phyloP scores from a whole-genome alignment of 768 basidiomycete genomes.

The Filobasidium wieringae region DNA sequence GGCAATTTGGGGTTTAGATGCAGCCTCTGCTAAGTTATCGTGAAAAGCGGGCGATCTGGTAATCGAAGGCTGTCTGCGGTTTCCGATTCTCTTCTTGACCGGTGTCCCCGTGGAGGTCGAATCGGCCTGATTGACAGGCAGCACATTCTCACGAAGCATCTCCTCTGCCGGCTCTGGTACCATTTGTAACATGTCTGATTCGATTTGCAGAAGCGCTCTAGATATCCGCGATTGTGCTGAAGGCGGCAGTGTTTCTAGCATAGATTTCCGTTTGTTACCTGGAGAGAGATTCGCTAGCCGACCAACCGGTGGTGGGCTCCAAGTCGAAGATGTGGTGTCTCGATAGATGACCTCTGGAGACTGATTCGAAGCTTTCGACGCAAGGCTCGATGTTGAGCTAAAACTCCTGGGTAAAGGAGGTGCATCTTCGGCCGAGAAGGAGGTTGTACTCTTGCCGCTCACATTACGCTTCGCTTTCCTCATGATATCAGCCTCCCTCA shows the following conservation, averaged over 20 bases:
- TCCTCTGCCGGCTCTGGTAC: neutral
- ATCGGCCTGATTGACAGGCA: neutral
- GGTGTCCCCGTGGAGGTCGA: neutral
- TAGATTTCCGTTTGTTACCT: constrained; percentile 2
- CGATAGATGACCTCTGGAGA: too few species aligned
- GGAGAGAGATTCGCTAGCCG: too few species aligned
- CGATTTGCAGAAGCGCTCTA: constrained; percentile 1
- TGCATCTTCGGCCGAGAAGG: neutral
- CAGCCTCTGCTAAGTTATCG: neutral
- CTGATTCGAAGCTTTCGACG: neutral
- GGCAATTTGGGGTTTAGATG: too few species aligned
- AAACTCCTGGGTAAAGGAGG: too few species aligned
- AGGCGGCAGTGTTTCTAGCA: constrained; percentile 1
- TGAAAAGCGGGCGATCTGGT: constrained; percentile 3
- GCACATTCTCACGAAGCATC: neutral
- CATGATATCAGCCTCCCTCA: constrained; percentile 7
- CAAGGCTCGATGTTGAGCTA: neutral
- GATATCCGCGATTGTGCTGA: constrained; percentile 2
- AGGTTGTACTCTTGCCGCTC: neutral
- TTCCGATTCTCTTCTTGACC: neutral
- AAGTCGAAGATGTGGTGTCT: neutral
- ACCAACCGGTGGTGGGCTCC: neutral
- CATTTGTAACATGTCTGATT: constrained; percentile 1
- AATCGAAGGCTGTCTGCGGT: constrained; percentile 1
- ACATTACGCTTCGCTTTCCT: neutral